phyloP scores from a whole-genome alignment of 371 early-diverging fungal genomes.

The Cokeromyces recurvatus region DNA sequence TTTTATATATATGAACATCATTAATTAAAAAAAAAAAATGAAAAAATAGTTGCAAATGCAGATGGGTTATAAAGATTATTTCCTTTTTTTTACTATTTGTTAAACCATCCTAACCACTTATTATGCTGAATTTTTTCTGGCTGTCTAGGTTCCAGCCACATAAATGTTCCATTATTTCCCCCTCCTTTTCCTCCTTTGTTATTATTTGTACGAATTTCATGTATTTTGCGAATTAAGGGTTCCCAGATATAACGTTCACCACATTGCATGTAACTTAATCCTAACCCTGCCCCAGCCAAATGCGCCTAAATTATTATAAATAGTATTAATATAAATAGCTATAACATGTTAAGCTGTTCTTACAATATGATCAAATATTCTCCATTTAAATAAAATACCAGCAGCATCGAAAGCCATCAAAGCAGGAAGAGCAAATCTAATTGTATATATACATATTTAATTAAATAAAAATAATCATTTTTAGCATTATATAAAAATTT shows the following conservation, averaged over 20 bases:
- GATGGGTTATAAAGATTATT: too few species aligned
- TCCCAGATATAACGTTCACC: conserved; percentile 50
- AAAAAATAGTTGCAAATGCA: conserved; percentile 11
- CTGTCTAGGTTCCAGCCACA: conserved; percentile 15
- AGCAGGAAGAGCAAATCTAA: conserved; percentile 46
- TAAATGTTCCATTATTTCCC: conserved; percentile 10
- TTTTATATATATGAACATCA: not conserved
- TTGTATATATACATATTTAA: not conserved
- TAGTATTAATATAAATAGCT: not conserved
- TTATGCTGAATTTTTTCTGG: not conserved
- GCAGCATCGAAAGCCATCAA: conserved; percentile 60
- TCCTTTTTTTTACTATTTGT: conserved; percentile 4
- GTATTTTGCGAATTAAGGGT: conserved; percentile 34
- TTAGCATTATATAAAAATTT: not conserved
- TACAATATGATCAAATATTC: conserved; percentile 66
- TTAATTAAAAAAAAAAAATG: conserved; percentile 1
- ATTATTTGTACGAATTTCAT: conserved; percentile 12
- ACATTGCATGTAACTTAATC: conserved; percentile 45
- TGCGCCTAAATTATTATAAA: conserved; percentile 55
- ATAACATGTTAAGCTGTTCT: conserved; percentile 17
- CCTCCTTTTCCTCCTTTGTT: not conserved
- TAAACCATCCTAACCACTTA: conserved; percentile 19
- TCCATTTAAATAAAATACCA: conserved; percentile 58
- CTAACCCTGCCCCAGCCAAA: conserved; percentile 58
- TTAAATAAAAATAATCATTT: not conserved